phyloP scores from a whole-genome alignment of 106 monocot species.

The Narthecium ossifragum region DNA sequence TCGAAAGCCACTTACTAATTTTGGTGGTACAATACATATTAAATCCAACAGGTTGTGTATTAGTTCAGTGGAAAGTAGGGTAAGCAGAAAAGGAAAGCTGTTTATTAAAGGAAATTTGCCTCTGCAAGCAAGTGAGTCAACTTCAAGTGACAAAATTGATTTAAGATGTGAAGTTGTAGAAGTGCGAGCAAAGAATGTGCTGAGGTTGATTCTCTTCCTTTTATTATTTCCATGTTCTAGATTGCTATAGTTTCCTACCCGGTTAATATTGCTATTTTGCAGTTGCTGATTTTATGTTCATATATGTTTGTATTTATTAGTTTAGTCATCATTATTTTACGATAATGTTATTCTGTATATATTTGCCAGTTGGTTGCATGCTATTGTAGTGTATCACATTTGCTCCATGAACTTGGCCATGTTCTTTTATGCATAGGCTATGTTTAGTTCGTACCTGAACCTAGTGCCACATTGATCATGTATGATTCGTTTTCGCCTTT shows the following conservation, averaged over 20 bases:
- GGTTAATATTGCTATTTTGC: too few relatives aligned
- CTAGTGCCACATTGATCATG: too few relatives aligned
- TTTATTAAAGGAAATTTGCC: constrained; percentile 87
- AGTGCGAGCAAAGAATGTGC: constrained; percentile 83
- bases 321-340: too few relatives aligned
- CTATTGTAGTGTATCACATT: too few relatives aligned
- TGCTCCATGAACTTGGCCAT: too few relatives aligned
- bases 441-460: too few relatives aligned
- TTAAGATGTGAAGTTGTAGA: constrained; percentile 96
- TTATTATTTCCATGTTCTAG: not conserved
- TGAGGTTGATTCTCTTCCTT: constrained; percentile 51
- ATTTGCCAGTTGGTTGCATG: too few relatives aligned
- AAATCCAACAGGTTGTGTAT: constrained; percentile 82
- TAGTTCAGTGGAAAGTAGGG: constrained; percentile 87
- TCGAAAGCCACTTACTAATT: constrained; percentile 80
- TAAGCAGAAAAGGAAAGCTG: constrained; percentile 84
- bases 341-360: too few relatives aligned
- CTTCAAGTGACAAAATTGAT: constrained; percentile 63
- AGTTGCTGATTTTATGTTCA: too few relatives aligned
- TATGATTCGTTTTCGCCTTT: too few relatives aligned
- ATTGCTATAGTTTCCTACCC: not conserved
- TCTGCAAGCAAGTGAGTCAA: constrained; percentile 70
- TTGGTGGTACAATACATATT: constrained; percentile 73
- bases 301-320: too few relatives aligned
- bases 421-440: too few relatives aligned